These are phyloP conservation scores for Leccinum subrobustum DNA, from an alignment of 1,284 basidiomycete species.

Conservation along the genomic window DNA sequence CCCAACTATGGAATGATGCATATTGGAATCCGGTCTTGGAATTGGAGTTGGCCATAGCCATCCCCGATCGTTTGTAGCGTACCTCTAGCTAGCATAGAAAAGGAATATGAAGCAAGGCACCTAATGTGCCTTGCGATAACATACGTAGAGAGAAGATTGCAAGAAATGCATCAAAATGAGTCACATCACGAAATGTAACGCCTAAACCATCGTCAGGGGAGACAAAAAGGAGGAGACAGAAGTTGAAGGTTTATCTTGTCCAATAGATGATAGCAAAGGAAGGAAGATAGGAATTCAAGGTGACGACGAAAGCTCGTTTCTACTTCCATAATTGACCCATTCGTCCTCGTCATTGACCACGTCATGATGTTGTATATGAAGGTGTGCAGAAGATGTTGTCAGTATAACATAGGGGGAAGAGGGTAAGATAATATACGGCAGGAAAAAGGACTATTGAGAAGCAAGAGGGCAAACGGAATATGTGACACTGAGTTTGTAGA, in stretches of 20 bases:
- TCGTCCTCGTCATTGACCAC: not conserved
- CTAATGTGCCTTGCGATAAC: not conserved
- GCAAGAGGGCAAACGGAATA: not conserved
- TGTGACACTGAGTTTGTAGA: not conserved
- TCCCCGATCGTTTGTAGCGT: too few species aligned
- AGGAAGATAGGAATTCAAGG: not conserved
- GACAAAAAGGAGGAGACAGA: not conserved
- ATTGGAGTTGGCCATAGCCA: too few species aligned
- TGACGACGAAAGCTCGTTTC: not conserved
- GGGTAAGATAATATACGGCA: not conserved
- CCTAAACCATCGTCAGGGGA: not conserved
- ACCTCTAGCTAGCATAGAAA: too few species aligned
- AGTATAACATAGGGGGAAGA: not conserved
- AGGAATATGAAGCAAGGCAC: not conserved
- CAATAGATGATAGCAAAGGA: not conserved
- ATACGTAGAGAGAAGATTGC: not conserved
- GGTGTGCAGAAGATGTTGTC: not conserved
- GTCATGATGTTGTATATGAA: not conserved
- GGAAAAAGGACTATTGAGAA: not conserved
- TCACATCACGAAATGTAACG: not conserved
- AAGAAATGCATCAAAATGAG: not conserved
- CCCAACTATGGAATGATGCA: too few species aligned
- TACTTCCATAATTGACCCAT: not conserved
- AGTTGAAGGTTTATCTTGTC: not conserved
- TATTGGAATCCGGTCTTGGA: too few species aligned